phyloP scores from a whole-genome alignment of 768 basidiomycete genomes.

The Leccinum ochraceum region DNA sequence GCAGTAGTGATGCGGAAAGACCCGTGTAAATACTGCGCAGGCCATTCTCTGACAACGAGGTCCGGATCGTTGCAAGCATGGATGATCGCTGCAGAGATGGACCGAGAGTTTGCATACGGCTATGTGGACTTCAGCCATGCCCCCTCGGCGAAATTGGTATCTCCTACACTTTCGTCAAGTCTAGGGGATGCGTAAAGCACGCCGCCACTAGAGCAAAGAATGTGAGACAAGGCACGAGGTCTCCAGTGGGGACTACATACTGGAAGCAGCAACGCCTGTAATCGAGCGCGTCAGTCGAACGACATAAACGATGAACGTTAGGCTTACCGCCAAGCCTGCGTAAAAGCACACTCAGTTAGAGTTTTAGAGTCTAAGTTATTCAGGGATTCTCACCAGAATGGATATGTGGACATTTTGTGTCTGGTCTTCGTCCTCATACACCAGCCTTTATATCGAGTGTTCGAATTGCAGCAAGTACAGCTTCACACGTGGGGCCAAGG shows the following conservation, averaged over 20 bases:
- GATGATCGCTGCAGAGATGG: conserved; percentile 57
- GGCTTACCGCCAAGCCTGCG: conserved; percentile 62
- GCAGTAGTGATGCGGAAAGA: conserved; percentile 76
- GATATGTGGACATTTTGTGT: conserved; percentile 28
- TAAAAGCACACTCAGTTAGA: conserved; percentile 5
- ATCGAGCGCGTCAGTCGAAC: conserved; percentile 13
- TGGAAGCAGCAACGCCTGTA: conserved; percentile 62
- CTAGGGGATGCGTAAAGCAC: conserved; percentile 78
- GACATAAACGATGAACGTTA: background rate
- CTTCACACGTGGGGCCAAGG: conserved; percentile 10
- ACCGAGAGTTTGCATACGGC: conserved; percentile 80
- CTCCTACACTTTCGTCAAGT: conserved; percentile 81
- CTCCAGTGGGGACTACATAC: conserved; percentile 39
- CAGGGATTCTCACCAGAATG: conserved; percentile 32
- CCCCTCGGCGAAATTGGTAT: background rate
- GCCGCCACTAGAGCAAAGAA: conserved; percentile 62
- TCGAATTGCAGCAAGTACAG: conserved; percentile 10
- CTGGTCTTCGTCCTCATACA: conserved; percentile 5
- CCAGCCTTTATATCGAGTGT: conserved; percentile 22
- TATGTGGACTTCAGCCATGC: conserved; percentile 28
- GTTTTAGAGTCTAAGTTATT: background rate
- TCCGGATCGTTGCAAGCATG: conserved; percentile 61
- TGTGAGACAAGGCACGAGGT: conserved; percentile 1
- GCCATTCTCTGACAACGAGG: conserved; percentile 67
- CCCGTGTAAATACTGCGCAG: conserved; percentile 78